Conservation (phyloP, 306 rosid species). For the Lagenaria siceraria region DNA sequence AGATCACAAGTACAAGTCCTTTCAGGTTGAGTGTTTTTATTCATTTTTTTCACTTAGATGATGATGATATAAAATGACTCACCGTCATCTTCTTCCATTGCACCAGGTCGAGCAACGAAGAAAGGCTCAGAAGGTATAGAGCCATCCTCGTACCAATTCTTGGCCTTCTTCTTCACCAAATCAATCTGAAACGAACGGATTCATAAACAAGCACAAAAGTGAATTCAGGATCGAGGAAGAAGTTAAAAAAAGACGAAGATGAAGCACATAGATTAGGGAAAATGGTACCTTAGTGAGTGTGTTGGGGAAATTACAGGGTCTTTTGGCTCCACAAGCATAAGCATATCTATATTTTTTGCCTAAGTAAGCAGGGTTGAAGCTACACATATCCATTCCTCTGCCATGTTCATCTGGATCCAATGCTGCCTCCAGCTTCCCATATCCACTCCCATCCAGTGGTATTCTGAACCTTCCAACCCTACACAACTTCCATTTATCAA, state of each 20-base stretch:
- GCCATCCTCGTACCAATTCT: slow-evolving; percentile 76
- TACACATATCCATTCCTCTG: slow-evolving; percentile 91
- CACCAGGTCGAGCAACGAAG: slow-evolving; percentile 86
- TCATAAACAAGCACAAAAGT: neutral
- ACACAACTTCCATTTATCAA: neutral
- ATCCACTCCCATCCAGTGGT: slow-evolving; percentile 64
- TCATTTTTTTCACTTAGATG: neutral
- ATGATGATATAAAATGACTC: slow-evolving; percentile 5
- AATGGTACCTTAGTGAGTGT: slow-evolving; percentile 62
- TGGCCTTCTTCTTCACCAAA: slow-evolving; percentile 46
- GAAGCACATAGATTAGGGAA: neutral
- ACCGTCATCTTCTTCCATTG: slow-evolving; percentile 92
- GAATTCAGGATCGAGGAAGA: neutral
- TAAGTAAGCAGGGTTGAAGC: slow-evolving; percentile 58
- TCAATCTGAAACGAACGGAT: slow-evolving; percentile 38
- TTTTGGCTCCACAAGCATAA: slow-evolving; percentile 89
- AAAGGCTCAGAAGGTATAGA: slow-evolving; percentile 82
- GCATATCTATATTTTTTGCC: slow-evolving; percentile 80
- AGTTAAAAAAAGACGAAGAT: neutral
- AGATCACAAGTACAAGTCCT: neutral
- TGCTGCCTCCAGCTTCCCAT: slow-evolving; percentile 68
- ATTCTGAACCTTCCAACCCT: slow-evolving; percentile 87
- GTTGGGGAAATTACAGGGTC: slow-evolving; percentile 97
- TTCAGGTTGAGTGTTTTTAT: neutral
- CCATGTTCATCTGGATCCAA: slow-evolving; percentile 87